These are phyloP conservation scores for Trametes meyenii DNA, from an alignment of 768 basidiomycete species.

Conservation along the genomic window DNA sequence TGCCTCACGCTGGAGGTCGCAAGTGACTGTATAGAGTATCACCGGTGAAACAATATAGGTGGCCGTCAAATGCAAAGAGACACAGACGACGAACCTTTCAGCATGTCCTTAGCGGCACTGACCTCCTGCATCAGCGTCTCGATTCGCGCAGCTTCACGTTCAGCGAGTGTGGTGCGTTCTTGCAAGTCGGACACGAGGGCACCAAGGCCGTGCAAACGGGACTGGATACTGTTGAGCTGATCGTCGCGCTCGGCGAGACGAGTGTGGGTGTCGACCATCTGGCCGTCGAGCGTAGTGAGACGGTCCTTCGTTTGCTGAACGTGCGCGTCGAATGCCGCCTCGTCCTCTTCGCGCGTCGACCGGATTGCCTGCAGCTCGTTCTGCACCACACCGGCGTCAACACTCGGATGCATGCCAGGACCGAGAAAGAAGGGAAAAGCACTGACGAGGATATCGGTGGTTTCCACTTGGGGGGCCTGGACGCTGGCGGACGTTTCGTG, in stretches of 20 bases:
- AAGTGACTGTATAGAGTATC: slow-evolving; percentile 18
- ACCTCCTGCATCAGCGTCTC: slow-evolving; percentile 16
- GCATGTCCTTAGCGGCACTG: slow-evolving; percentile 12
- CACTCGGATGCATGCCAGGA: neutral
- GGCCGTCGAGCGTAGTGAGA: slow-evolving; percentile 44
- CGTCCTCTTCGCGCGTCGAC: slow-evolving; percentile 39
- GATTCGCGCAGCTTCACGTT: slow-evolving; percentile 3
- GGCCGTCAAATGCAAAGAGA: neutral
- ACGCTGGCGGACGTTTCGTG: neutral
- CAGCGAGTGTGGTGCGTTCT: slow-evolving; percentile 12
- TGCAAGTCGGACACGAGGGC: slow-evolving; percentile 17
- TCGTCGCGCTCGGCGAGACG: slow-evolving; percentile 31
- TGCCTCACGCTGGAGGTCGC: slow-evolving; percentile 33
- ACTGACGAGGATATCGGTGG: slow-evolving; percentile 22
- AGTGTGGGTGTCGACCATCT: slow-evolving; percentile 42
- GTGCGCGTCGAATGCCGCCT: slow-evolving; percentile 41
- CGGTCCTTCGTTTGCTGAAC: slow-evolving; percentile 43
- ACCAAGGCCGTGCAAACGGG: slow-evolving; percentile 21
- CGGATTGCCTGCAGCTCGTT: slow-evolving; percentile 44
- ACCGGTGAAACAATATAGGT: neutral
- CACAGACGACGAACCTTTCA: slow-evolving; percentile 10
- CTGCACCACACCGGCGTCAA: slow-evolving; percentile 6
- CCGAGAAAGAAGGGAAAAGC: neutral
- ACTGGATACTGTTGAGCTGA: slow-evolving; percentile 39
- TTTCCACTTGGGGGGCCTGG: neutral